Conservation (phyloP, 192 early-diverging fungal species). For the Entophlyctis luteolus region DNA sequence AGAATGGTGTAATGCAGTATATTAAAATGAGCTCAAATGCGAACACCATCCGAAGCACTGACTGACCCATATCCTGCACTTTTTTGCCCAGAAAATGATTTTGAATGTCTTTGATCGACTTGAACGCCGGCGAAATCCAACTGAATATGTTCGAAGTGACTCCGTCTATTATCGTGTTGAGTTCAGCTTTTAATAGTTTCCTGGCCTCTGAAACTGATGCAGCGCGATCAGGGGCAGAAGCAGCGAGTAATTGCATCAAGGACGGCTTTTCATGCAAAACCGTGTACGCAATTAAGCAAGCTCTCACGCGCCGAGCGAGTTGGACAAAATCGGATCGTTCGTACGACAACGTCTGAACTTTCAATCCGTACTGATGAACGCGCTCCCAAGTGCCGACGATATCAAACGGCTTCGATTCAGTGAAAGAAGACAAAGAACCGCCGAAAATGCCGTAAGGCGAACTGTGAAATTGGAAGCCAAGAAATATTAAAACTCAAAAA, state of each 20-base stretch:
- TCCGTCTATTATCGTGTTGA: background rate
- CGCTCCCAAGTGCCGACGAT: constrained; percentile 15
- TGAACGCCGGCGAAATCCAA: constrained; percentile 19
- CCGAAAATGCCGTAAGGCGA: constrained; percentile 22
- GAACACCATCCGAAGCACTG: no score
- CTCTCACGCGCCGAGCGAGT: constrained; percentile 9
- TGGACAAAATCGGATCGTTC: constrained; percentile 3
- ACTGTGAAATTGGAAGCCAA: background rate
- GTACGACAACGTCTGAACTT: background rate
- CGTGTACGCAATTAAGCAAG: constrained; percentile 5
- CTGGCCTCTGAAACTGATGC: background rate
- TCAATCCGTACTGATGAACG: constrained; percentile 10
- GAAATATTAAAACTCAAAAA: no score
- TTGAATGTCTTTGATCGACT: background rate
- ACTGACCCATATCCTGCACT: background rate
- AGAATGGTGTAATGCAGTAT: no score
- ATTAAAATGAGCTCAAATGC: no score
- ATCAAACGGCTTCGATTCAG: background rate
- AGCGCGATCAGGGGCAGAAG: background rate
- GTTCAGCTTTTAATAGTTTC: background rate
- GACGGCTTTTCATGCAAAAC: constrained; percentile 21
- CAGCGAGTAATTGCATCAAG: constrained; percentile 13
- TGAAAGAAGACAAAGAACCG: background rate
- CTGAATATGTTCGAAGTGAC: background rate
- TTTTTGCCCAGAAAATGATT: constrained; percentile 3